phyloP scores from a whole-genome alignment of 2,329 filamentous ascomycete species.

The Penicillium hordei region DNA sequence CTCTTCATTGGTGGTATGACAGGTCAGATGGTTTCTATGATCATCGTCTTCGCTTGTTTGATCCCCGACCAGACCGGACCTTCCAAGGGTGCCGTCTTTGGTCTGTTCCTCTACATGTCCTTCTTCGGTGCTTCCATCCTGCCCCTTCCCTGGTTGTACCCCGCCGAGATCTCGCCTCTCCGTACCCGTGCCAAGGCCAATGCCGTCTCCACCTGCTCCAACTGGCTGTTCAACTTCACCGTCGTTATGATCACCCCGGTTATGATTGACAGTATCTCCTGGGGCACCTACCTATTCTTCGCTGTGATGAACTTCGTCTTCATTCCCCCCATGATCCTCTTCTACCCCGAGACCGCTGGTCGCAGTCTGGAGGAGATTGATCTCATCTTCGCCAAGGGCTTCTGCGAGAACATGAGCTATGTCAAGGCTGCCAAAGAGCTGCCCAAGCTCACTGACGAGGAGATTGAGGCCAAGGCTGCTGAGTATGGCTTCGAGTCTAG shows the following conservation, averaged over 20 bases:
- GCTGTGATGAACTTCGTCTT: slow-evolving; percentile 45
- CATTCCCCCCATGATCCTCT: slow-evolving; percentile 55
- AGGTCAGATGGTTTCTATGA: slow-evolving; percentile 42
- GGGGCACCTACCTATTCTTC: slow-evolving; percentile 49
- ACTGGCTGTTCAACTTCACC: slow-evolving; percentile 59
- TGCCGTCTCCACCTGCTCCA: slow-evolving; percentile 54
- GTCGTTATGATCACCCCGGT: slow-evolving; percentile 53
- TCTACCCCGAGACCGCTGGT: slow-evolving; percentile 54
- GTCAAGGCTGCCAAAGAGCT: slow-evolving; percentile 35
- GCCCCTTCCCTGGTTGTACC: slow-evolving; percentile 60
- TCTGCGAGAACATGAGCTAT: slow-evolving; percentile 44
- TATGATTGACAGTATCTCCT: slow-evolving; percentile 41
- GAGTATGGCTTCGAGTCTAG: slow-evolving; percentile 31
- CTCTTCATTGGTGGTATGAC: slow-evolving; percentile 42
- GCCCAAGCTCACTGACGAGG: slow-evolving; percentile 36
- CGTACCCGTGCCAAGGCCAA: slow-evolving; percentile 58
- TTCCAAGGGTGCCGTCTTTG: slow-evolving; percentile 51
- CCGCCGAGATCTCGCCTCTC: slow-evolving; percentile 55
- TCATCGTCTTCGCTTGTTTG: slow-evolving; percentile 42
- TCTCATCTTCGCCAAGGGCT: slow-evolving; percentile 48
- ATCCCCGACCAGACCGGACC: slow-evolving; percentile 30
- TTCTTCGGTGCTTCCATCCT: slow-evolving; percentile 67
- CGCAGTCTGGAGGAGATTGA: slow-evolving; percentile 48
- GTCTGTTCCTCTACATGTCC: slow-evolving; percentile 68
- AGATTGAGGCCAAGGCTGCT: slow-evolving; percentile 35